phyloP scores from a whole-genome alignment of 148 eudicot genomes.

The Salicornia ramosissima region DNA sequence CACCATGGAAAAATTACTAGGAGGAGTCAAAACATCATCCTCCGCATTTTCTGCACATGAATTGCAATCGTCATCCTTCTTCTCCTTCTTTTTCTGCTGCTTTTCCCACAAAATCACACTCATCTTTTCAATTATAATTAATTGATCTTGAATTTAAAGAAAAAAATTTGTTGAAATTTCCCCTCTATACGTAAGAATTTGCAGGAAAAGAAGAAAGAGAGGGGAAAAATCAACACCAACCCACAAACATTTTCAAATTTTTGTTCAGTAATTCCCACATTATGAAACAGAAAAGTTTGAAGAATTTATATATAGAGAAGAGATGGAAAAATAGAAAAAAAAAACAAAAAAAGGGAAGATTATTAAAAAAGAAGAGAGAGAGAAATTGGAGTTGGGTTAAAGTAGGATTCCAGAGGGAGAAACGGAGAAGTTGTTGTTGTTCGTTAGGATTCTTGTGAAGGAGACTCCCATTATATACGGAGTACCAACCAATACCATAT shows the following conservation, averaged over 20 bases:
- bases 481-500: too few species aligned
- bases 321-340: not conserved
- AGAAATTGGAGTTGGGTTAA: not conserved
- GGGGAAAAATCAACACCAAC: slow-evolving; percentile 6
- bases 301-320: not conserved
- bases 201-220: slow-evolving; percentile 6
- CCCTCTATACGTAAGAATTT: not conserved
- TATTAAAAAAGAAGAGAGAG: not conserved
- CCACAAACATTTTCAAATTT: slow-evolving; percentile 1
- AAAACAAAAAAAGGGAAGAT: not conserved
- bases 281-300: not conserved
- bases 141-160: not conserved
- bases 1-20: slow-evolving; percentile 63
- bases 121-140: slow-evolving; percentile 17
- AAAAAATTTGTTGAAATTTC: not conserved
- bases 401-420: slow-evolving; percentile 28
- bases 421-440: slow-evolving; percentile 18
- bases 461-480: slow-evolving; percentile 4
- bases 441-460: slow-evolving; percentile 29
- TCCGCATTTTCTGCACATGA: slow-evolving; percentile 8
- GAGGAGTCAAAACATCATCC: slow-evolving; percentile 41
- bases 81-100: slow-evolving; percentile 26
- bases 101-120: slow-evolving; percentile 26
- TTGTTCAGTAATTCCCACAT: not conserved
- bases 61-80: slow-evolving; percentile 10